Percentiles rank a stretch among this genome's conserved stretches.
Evolutionary conservation across 805 yeast genomes (phyloP).

Genomic region (Saccharomycopsis capsularis): DNA sequence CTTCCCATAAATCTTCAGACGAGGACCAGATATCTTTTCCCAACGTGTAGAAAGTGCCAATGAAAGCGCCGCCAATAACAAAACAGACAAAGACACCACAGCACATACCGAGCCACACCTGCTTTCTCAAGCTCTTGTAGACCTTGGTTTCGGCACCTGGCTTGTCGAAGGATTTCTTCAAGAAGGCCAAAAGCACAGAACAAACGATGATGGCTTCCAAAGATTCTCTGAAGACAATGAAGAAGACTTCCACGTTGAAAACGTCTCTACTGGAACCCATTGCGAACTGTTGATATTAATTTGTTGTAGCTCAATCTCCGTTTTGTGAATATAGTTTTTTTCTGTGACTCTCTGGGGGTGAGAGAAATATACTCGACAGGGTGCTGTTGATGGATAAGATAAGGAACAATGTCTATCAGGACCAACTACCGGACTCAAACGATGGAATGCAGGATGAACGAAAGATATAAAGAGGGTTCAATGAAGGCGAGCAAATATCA

Average conservation of each 20-base stretch:
- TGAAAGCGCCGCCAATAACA: constrained; percentile 83
- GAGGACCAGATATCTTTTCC: constrained; percentile 77
- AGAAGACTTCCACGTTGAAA: constrained; percentile 48
- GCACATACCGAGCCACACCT: constrained; percentile 81
- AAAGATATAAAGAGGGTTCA: neutral
- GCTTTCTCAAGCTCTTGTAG: constrained; percentile 58
- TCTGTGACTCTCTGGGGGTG: neutral
- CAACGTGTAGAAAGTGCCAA: constrained; percentile 83
- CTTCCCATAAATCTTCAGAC: constrained; percentile 97
- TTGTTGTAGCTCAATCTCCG: neutral
- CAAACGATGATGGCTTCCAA: constrained; percentile 89
- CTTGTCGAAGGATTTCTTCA: constrained; percentile 73
- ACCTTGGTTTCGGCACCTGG: constrained; percentile 39
- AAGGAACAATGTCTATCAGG: neutral
- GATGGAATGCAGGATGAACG: too few relatives aligned
- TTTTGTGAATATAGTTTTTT: neutral
- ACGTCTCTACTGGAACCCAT: constrained; percentile 15
- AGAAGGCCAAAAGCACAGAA: constrained; percentile 84
- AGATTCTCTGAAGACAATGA: constrained; percentile 88
- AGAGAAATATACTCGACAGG: neutral
- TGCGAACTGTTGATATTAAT: neutral
- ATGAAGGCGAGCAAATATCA: too few relatives aligned
- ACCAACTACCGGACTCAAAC: neutral
- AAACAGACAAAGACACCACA: constrained; percentile 74
- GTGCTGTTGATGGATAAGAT: neutral